Evolutionary conservation across 31 red algal genomes (phyloP), one percentile per base, ranked within the genome.

Genomic region (Asparagopsis taxiformis): DNA sequence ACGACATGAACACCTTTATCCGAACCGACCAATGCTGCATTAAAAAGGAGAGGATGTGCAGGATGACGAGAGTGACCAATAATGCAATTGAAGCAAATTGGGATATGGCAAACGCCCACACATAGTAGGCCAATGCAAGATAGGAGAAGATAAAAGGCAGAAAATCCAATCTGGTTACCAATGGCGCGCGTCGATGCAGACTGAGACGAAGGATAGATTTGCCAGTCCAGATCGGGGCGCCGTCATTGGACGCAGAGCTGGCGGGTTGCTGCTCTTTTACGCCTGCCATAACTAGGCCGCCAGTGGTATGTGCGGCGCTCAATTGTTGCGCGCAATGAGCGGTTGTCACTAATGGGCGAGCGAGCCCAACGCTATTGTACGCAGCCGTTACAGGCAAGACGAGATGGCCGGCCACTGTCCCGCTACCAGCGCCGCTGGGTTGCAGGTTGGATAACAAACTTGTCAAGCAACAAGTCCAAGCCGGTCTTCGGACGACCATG

Each of bases 1-100:
- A 90, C 4, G 80, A 70, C 34, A 98, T 65, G 25, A 66, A 65
- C 2, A 71, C 76, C 17, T 70, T 63, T 28, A 72, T 59, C 30
- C 31, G 29, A 3, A 92, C 85, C 1, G 82, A 93, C 94, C 94
- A 98, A 59, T 93, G 83, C 58, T 93, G 89, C 3, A 65, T 65
- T 35, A 98, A 61, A 62, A 92, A 75, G 2, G 79, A 29, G 11
- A 98, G 84, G 44, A 85, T 61, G 44, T 90, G 85, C 3, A 93
- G 21, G 59, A 72, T 82, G 33, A 75, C 59, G 23, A 28, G 9
- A 19, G 59, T 67, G 3, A 51, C 84, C 3, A 83, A 49, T n/a
- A 64, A n/a, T 1, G 81, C 50, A 24, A 51, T 31, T 11, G 44
- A 49, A 31, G 51, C 37, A 21, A 94, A 75, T 26, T 7, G 39